Evolutionary conservation across 2,329 filamentous ascomycete species (phyloP), one percentile per base, ranked within the genome.

Genomic region (Nigrospora osmanthi): DNA sequence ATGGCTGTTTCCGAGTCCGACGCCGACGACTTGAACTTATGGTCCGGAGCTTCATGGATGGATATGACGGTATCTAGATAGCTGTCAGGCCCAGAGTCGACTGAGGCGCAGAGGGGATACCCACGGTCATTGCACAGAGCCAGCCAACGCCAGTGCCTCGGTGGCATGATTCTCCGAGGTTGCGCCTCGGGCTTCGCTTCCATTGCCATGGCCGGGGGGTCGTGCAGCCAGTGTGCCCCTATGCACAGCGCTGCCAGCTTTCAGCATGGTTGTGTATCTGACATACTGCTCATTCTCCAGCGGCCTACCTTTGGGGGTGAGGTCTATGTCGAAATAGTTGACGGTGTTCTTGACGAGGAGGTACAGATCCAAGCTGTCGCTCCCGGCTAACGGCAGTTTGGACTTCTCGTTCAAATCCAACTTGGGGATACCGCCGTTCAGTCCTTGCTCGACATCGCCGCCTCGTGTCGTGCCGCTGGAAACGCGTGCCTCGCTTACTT

Each of bases 271-370:
- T 10, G 23, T 28, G 23, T 28, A 28, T 28, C 23, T 28, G 23
- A 10, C 23, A 10, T 28, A 10, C 7, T 28, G 23, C 10, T 28
- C n/a, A 23, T 6, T 33, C 42, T 47, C 34, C 30, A 6, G 28
- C 32, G 4, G 59, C 70, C 54, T 65, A 80, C 83, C 87, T 58
- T 71, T 73, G 14, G 72, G 65, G 0, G 83, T 85, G 59, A 83
- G 77, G 54, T 89, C 85, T 13, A 87, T 76, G 1, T 83, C 84
- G 13, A 81, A 83, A 60, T 85, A 89, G 58, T 88, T 85, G 70
- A 84, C 84, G n/a, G 87, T 82, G 44, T 83, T 76, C 49, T 85
- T 74, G 6, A 84, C 76, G 36, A 88, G 71, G 30, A 78, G 41
- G 48, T 66, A 66, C 49, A 73, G 54, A 49, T 65, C 53, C 47